Conservation (phyloP, 306 rosid species). For the Hylodesmum podocarpum region DNA sequence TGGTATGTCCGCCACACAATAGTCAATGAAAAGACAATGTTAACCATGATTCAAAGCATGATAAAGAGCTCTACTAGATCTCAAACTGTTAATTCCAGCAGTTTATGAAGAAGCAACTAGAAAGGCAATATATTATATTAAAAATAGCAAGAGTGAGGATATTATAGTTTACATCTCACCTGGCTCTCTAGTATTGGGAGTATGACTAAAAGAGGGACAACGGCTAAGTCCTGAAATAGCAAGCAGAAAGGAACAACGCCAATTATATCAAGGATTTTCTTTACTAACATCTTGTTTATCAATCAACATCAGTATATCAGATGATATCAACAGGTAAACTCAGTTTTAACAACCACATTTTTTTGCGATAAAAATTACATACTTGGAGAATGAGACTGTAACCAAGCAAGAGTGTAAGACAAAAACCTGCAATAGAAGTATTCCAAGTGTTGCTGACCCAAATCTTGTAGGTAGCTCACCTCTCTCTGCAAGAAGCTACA, state of each 20-base stretch:
- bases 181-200: slow-evolving; percentile 98
- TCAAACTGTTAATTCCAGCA: background rate
- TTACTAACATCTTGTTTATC: slow-evolving; percentile 31
- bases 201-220: slow-evolving; percentile 93
- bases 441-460: slow-evolving; percentile 97
- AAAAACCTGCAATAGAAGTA: slow-evolving; percentile 91
- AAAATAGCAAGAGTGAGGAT: background rate
- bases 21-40: slow-evolving; percentile 17
- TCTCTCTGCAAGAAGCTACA: slow-evolving; percentile 98
- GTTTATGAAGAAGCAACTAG: slow-evolving; percentile 4
- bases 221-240: slow-evolving; percentile 94
- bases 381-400: slow-evolving; percentile 23
- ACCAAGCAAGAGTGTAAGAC: slow-evolving; percentile 27
- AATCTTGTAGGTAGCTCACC: slow-evolving; percentile 98
- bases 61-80: slow-evolving; percentile 5
- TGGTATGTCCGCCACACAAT: background rate
- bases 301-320: slow-evolving; percentile 20
- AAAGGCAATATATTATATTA: slow-evolving; percentile 2
- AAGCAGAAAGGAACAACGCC: slow-evolving; percentile 39
- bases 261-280: slow-evolving; percentile 10
- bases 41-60: background rate
- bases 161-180: slow-evolving; percentile 51
- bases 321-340: slow-evolving; percentile 36
- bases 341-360: background rate
- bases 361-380: background rate